phyloP scores from a whole-genome alignment of 345 rosid genomes.

The Eucalyptus paniculata region DNA sequence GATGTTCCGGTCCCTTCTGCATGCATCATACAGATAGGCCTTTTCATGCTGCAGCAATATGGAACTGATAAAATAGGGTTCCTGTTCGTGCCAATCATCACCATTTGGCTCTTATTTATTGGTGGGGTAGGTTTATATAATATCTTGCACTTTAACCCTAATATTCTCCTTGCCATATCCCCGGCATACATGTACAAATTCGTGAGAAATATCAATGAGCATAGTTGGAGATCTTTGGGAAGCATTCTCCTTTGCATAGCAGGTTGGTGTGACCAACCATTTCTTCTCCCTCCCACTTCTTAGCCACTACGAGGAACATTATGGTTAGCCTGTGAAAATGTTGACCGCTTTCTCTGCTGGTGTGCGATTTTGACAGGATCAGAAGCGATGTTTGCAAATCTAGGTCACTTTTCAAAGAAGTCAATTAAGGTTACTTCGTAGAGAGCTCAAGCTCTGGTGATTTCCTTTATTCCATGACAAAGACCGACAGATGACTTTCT shows the following conservation, averaged over 20 bases:
- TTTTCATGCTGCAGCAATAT: slow-evolving; percentile 46
- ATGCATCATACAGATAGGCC: slow-evolving; percentile 36
- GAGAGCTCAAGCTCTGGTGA: background rate
- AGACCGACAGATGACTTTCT: background rate
- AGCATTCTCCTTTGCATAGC: slow-evolving; percentile 48
- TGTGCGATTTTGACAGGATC: slow-evolving; percentile 23
- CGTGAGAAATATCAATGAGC: slow-evolving; percentile 1
- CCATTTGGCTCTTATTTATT: slow-evolving; percentile 38
- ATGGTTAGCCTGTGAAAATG: background rate
- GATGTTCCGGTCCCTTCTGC: slow-evolving; percentile 47
- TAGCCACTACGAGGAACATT: background rate
- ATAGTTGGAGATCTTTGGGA: slow-evolving; percentile 31
- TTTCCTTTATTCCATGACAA: background rate
- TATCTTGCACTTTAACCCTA: slow-evolving; percentile 9
- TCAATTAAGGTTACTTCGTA: slow-evolving; percentile 27
- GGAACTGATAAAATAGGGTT: slow-evolving; percentile 42
- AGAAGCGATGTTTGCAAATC: slow-evolving; percentile 57
- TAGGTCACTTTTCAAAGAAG: slow-evolving; percentile 54
- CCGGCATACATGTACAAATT: slow-evolving; percentile 33
- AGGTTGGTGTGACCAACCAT: slow-evolving; percentile 14
- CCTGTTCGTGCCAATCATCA: slow-evolving; percentile 37
- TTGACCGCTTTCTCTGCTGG: background rate
- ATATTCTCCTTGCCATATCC: slow-evolving; percentile 23
- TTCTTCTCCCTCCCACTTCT: background rate
- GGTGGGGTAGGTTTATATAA: slow-evolving; percentile 43